Evolutionary conservation across 495 filamentous ascomycete genomes (phyloP), one percentile per base, ranked within the genome.

Genomic region (Penicillium cinerascens): DNA sequence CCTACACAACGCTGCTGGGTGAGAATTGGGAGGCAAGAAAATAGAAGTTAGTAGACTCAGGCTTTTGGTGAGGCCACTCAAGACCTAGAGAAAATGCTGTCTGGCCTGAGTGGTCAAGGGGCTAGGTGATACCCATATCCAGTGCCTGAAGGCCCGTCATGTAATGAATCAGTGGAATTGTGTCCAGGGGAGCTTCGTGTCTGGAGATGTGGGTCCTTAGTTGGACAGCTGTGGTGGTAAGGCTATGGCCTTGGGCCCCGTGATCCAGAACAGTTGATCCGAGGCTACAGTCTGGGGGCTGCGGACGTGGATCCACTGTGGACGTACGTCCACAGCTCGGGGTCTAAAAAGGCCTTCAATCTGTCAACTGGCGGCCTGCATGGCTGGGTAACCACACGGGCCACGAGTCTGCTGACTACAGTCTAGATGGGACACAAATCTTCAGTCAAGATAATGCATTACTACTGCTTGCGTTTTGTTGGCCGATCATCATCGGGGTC

Each of bases 261-360:
- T 27, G 25, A 27, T 27, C 25, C 25, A 27, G 25, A 27, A 27
- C 18, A 26, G 45, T 39, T 47, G 45, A 47, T 38, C 37, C 15
- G 29, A 23, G 45, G 33, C 33, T n/a, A n/a, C n/a, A n/a, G n/a
- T n/a, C n/a, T n/a, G n/a, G n/a, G n/a, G 23, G 36, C 47, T 29
- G 36, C 5, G 37, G 47, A 49, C 37, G 47, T 37, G n/a, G 47
- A 49, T 41, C 47, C 47, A 49, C 33, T 49, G 26, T 49, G 36
- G 47, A 49, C 47, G 21, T 49, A 49, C 18, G 47, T 49, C 47
- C 36, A 49, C 36, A 41, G 47, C 22, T 29, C 21, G 15, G 10
- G 22, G 47, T 42, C 47, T 41, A 41, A 1, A 2, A 2, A 15
- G n/a, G 36, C 47, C 15, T 26, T 49, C 36, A 42, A 27, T n/a